Evolutionary conservation across 2,329 filamentous ascomycete genomes (phyloP).

Genomic region (Claviceps africana): DNA sequence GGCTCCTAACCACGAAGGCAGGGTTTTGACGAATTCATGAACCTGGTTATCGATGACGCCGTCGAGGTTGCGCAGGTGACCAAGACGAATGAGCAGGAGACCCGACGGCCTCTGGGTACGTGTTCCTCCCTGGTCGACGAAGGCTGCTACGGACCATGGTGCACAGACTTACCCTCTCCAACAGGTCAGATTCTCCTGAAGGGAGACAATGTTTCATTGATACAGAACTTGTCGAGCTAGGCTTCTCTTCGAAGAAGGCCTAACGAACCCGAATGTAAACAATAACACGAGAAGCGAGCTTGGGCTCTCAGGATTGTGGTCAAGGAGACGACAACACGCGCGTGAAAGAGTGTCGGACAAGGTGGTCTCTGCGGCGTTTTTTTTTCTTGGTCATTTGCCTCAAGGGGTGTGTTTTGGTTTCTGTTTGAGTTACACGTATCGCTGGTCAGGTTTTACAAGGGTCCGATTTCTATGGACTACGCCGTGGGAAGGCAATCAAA

Average conservation of each 20-base stretch:
- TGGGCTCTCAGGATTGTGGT: too few relatives aligned
- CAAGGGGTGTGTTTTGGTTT: neutral
- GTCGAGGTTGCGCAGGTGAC: constrained; percentile 79
- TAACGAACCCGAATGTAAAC: too few relatives aligned
- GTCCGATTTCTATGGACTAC: neutral
- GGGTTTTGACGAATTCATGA: constrained; percentile 99
- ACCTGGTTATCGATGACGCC: constrained; percentile 89
- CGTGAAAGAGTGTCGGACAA: neutral
- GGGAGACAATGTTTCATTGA: constrained; percentile 76
- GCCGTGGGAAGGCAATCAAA: neutral
- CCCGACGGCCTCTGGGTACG: constrained; percentile 65
- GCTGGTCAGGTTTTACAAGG: neutral
- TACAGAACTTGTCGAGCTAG: constrained; percentile 35
- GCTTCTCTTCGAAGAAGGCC: neutral
- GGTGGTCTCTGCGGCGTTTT: constrained; percentile 2
- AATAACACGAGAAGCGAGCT: neutral
- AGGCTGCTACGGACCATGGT: neutral
- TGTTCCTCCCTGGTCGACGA: neutral
- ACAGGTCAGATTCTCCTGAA: constrained; percentile 74
- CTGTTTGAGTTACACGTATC: neutral
- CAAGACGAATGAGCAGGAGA: constrained; percentile 64
- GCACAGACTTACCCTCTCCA: constrained; percentile 12
- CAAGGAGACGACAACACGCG: neutral
- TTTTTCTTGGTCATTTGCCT: too few relatives aligned
- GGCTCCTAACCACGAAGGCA: constrained; percentile 20